A percentile compares a stretch with the other conserved stretches of the same genome.
phyloP scores from a whole-genome alignment of 257 asterid species.

The Ligustrum vulgare region DNA sequence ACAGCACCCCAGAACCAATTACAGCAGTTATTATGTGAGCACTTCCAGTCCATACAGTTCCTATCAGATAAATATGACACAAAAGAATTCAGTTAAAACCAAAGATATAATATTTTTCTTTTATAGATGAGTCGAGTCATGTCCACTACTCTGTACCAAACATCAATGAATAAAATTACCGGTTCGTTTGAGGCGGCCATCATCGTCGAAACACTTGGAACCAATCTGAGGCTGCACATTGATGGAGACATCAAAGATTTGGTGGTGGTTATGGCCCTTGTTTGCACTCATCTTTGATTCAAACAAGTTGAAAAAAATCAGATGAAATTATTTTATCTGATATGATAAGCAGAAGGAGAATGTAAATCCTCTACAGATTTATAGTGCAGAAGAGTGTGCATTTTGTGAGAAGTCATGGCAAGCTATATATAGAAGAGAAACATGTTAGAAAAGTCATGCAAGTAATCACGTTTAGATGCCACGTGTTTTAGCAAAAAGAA shows the following conservation, averaged over 20 bases:
- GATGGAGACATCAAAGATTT: conserved; percentile 30
- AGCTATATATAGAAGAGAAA: conserved; percentile 10
- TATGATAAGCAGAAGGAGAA: not conserved
- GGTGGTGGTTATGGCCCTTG: conserved; percentile 13
- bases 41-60: conserved; percentile 42
- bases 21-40: conserved; percentile 53
- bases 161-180: conserved; percentile 19
- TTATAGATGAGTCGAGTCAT: too few relatives aligned
- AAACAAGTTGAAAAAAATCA: not conserved
- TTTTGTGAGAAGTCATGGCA: not conserved
- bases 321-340: not conserved
- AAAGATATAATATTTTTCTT: not conserved
- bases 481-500: not conserved
- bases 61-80: conserved; percentile 8
- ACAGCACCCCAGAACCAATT: conserved; percentile 47
- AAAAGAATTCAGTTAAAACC: not conserved
- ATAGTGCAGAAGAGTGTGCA: not conserved
- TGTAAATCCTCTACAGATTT: not conserved
- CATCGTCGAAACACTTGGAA: conserved; percentile 44
- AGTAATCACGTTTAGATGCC: not conserved
- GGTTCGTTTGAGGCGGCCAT: conserved; percentile 48
- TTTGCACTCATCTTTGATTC: conserved; percentile 24
- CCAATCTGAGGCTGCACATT: conserved; percentile 25
- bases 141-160: not conserved
- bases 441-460: not conserved